Percentiles rank a stretch among this genome's conserved stretches.
phyloP scores from a whole-genome alignment of 2,329 filamentous ascomycete genomes.

The Fusarium euwallaceae region DNA sequence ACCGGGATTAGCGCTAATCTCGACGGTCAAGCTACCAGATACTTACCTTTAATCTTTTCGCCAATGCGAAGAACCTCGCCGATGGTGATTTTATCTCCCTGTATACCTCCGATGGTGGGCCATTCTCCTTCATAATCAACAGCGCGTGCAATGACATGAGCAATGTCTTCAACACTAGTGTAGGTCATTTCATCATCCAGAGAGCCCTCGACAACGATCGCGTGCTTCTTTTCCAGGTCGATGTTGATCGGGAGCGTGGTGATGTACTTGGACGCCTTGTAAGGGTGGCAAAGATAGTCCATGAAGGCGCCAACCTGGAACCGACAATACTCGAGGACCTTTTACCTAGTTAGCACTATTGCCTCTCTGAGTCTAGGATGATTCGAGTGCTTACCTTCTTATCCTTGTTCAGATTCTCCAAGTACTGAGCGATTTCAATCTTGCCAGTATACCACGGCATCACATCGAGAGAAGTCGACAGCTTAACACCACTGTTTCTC shows the following conservation, averaged over 20 bases:
- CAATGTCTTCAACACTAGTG: constrained; percentile 59
- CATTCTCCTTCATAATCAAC: constrained; percentile 59
- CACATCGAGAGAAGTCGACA: constrained; percentile 43
- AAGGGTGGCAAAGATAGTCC: constrained; percentile 65
- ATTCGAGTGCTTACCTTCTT: constrained; percentile 49
- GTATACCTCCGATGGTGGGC: constrained; percentile 58
- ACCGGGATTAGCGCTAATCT: constrained; percentile 31
- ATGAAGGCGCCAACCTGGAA: constrained; percentile 68
- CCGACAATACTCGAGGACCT: constrained; percentile 67
- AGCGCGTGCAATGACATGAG: constrained; percentile 53
- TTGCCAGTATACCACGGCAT: constrained; percentile 67
- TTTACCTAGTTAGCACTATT: background rate
- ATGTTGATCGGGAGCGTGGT: constrained; percentile 52
- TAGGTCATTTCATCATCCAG: constrained; percentile 58
- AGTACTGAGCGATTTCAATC: constrained; percentile 60
- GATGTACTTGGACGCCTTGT: constrained; percentile 60
- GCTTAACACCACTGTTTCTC: constrained; percentile 3
- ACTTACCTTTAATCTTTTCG: constrained; percentile 55
- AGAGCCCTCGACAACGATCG: constrained; percentile 56
- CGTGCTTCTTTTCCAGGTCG: constrained; percentile 55
- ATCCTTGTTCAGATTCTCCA: constrained; percentile 63
- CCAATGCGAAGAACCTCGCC: constrained; percentile 55
- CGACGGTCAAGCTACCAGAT: background rate
- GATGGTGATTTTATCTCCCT: constrained; percentile 52
- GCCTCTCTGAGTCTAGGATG: too few species aligned